phyloP scores from a whole-genome alignment of 2,329 filamentous ascomycete genomes.

The Fusarium abutilonis region DNA sequence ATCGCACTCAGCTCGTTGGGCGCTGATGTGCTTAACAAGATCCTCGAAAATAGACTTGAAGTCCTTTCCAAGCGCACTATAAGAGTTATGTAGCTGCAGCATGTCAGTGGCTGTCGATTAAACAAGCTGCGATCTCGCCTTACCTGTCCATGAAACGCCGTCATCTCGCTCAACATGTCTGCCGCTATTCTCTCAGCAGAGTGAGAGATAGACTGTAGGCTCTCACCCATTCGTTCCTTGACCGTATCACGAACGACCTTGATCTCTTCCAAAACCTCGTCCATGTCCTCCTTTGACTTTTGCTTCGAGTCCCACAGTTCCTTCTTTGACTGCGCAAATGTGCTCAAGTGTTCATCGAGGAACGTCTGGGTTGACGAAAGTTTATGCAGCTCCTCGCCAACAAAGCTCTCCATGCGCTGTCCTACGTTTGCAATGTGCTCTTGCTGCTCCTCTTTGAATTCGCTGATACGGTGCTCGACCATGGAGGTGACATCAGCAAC shows the following conservation, averaged over 20 bases:
- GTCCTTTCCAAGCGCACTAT: slow-evolving; percentile 82
- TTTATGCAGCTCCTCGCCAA: slow-evolving; percentile 77
- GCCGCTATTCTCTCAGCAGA: slow-evolving; percentile 90
- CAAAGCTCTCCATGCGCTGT: slow-evolving; percentile 78
- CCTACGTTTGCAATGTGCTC: slow-evolving; percentile 74
- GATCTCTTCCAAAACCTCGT: slow-evolving; percentile 90
- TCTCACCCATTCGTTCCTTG: slow-evolving; percentile 85
- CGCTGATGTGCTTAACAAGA: slow-evolving; percentile 75
- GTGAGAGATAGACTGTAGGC: slow-evolving; percentile 81
- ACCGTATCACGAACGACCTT: slow-evolving; percentile 88
- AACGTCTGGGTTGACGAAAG: slow-evolving; percentile 75
- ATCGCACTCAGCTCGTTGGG: slow-evolving; percentile 81
- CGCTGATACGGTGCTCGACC: slow-evolving; percentile 78
- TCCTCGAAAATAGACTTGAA: slow-evolving; percentile 88
- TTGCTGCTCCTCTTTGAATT: slow-evolving; percentile 78
- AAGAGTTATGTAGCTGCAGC: slow-evolving; percentile 79
- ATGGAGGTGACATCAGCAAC: slow-evolving; percentile 80
- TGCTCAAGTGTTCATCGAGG: slow-evolving; percentile 72
- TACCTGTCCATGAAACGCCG: slow-evolving; percentile 78
- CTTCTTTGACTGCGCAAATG: slow-evolving; percentile 73
- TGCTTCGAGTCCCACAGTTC: slow-evolving; percentile 75
- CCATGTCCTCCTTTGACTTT: slow-evolving; percentile 84
- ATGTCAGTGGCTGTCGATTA: slow-evolving; percentile 17
- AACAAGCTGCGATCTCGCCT: slow-evolving; percentile 31
- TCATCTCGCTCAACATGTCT: slow-evolving; percentile 87